Evolutionary conservation across 106 monocot genomes (phyloP).

Genomic region (Apostasia ramifera): DNA sequence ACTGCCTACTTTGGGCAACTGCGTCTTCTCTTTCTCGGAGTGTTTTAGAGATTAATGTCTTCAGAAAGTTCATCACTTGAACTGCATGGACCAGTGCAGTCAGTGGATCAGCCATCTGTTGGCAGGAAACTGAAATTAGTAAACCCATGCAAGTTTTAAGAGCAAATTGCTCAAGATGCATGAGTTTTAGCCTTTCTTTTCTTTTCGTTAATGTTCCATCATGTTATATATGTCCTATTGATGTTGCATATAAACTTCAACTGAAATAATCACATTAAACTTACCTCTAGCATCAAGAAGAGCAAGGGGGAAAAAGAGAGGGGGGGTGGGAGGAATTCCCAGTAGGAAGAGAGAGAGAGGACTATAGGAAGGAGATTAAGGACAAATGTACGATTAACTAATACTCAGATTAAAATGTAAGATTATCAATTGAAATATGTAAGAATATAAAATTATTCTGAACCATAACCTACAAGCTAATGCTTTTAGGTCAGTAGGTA

Average conservation of each 20-base stretch:
- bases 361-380: too few relatives aligned
- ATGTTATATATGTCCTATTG: not conserved
- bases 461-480: too few relatives aligned
- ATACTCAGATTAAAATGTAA: too few relatives aligned
- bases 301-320: too few relatives aligned
- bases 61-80: slow-evolving; percentile 92
- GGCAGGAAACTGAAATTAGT: not conserved
- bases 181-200: not conserved
- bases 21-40: slow-evolving; percentile 53
- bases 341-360: too few relatives aligned
- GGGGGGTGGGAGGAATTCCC: too few relatives aligned
- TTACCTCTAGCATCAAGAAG: not conserved
- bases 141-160: not conserved
- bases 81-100: slow-evolving; percentile 88
- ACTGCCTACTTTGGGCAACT: slow-evolving; percentile 7
- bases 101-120: slow-evolving; percentile 87
- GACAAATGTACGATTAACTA: too few relatives aligned
- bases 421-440: too few relatives aligned
- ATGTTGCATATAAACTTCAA: too few relatives aligned
- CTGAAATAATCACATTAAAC: not conserved
- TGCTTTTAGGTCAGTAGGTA: too few relatives aligned
- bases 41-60: slow-evolving; percentile 57
- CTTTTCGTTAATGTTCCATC: not conserved
- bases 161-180: not conserved
- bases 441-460: too few relatives aligned